Evolutionary conservation across 1,284 basidiomycete genomes (phyloP).

Genomic region (Pascua guehoae): DNA sequence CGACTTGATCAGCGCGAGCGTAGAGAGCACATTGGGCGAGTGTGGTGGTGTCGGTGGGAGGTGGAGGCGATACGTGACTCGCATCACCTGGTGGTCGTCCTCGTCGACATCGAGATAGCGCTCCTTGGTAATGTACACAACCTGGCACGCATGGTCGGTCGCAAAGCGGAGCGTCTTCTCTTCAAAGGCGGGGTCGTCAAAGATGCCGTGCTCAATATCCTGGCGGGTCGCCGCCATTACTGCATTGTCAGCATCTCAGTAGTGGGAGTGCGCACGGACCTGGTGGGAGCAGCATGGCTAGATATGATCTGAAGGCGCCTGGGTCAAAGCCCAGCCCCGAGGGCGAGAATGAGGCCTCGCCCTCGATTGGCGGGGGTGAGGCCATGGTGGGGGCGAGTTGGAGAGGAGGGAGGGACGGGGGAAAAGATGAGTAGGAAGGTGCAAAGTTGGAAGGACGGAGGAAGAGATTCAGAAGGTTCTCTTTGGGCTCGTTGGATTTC

Average conservation of each 20-base stretch:
- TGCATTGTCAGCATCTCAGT: conserved; percentile 11
- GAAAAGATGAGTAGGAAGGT: neutral
- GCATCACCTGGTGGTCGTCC: conserved; percentile 29
- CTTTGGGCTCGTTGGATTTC: too few relatives aligned
- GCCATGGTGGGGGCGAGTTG: conserved; percentile 12
- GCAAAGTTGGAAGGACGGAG: neutral
- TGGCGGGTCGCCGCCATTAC: conserved; percentile 44
- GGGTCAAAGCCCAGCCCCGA: conserved; percentile 39
- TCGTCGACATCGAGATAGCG: conserved; percentile 35
- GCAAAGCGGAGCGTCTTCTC: conserved; percentile 46
- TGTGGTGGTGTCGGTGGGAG: conserved; percentile 52
- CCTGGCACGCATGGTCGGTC: conserved; percentile 41
- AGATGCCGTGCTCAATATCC: conserved; percentile 42
- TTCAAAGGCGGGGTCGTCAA: conserved; percentile 43
- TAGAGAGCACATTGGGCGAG: conserved; percentile 73
- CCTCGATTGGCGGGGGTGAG: conserved; percentile 28
- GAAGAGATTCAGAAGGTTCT: too few relatives aligned
- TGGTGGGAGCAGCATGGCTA: conserved; percentile 36
- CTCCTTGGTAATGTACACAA: conserved; percentile 46
- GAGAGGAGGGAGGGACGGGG: neutral
- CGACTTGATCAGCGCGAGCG: conserved; percentile 92
- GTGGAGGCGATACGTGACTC: conserved; percentile 40
- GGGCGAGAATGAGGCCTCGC: conserved; percentile 18
- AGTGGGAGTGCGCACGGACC: conserved; percentile 24
- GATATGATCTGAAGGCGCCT: conserved; percentile 38